Percentiles rank a stretch among this genome's conserved stretches.
Conservation (phyloP, 192 early-diverging fungal genomes). For the Funneliformis geosporum region DNA sequence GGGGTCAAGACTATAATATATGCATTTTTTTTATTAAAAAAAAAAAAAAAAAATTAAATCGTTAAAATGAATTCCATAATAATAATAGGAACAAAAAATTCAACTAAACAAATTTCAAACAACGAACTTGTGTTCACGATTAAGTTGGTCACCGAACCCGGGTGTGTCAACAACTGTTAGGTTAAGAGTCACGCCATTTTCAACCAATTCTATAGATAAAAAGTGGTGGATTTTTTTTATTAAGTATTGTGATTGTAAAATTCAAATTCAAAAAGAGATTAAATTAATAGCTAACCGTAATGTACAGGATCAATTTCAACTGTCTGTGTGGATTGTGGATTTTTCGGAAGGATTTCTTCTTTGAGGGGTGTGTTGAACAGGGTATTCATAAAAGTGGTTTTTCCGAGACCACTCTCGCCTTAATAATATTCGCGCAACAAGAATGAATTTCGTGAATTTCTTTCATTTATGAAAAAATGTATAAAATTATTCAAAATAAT, state of each 20-base stretch:
- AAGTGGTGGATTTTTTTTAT: too few relatives aligned
- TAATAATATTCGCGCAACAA: slow-evolving; percentile 5
- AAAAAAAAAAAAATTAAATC: slow-evolving; percentile 2
- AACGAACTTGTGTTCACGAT: slow-evolving; percentile 74
- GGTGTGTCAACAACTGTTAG: slow-evolving; percentile 91
- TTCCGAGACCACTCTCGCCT: slow-evolving; percentile 98
- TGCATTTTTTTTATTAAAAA: too few relatives aligned
- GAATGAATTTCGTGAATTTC: slow-evolving; percentile 4
- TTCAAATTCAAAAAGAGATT: background rate
- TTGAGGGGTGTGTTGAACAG: slow-evolving; percentile 92
- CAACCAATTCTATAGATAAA: slow-evolving; percentile 83
- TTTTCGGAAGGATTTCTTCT: slow-evolving; percentile 67
- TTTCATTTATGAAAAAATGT: background rate
- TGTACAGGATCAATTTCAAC: slow-evolving; percentile 83
- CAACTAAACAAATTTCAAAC: background rate
- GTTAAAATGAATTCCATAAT: background rate
- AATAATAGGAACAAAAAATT: background rate
- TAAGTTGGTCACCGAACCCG: slow-evolving; percentile 86
- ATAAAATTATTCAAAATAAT: slow-evolving; percentile 17
- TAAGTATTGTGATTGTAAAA: too few relatives aligned
- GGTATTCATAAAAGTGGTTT: slow-evolving; percentile 99
- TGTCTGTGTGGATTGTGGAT: slow-evolving; percentile 71
- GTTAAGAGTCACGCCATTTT: slow-evolving; percentile 88
- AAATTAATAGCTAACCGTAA: slow-evolving; percentile 65
- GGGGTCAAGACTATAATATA: slow-evolving; percentile 86